Base-by-base conservation (phyloP, 2,329 filamentous ascomycete genomes). In the Clonostachys sp. region DNA sequence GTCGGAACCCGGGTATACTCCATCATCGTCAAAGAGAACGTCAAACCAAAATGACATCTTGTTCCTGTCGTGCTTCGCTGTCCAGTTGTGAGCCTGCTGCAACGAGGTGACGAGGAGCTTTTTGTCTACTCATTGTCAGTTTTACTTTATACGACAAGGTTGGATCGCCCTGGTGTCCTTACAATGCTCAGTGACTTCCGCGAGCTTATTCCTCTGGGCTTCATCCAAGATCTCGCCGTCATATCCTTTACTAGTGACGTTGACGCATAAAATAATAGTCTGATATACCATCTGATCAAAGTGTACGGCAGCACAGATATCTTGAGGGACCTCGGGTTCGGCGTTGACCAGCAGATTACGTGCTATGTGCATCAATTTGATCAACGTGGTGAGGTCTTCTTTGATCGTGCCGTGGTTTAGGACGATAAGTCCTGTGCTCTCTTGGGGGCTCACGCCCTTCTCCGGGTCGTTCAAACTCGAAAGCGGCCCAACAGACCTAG, bases 21-120 rank as follows among this genome's bases (percentile, higher is more conserved):
- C 69, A 33, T 76, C 73, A 33, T 81, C 80, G 46, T 86, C 81
- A 47, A 84, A 84, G 8, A 86, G 65, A 30, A 85, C 79, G 46
- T 82, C 79, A 48, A 78, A 80, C 82, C 83, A 86, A 50, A 86
- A 86, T 0, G 78, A 74, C 80, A 85, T 86, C 60, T 86, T 86
- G 62, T 85, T 85, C 35, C 83, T 70, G 56, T 86, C 82, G 55
- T 86, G 83, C 51, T 84, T 84, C 48, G 82, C 81, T 1, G 81
- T 83, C 81, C 83, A 85, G 60, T 86, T 86, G 54, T 86, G 82
- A 3, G 81, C 78, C 59, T 86, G 81, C 56, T 86, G 83, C 12
- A 86, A 64, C 3, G 79, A 80, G 0, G 82, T 85, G 3, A 86
- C 81, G 3, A 86, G 68, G 2, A 86, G 66, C 56, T 84, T 85